Conservation (phyloP, 495 filamentous ascomycete species). For the Penicillium mononematosum region DNA sequence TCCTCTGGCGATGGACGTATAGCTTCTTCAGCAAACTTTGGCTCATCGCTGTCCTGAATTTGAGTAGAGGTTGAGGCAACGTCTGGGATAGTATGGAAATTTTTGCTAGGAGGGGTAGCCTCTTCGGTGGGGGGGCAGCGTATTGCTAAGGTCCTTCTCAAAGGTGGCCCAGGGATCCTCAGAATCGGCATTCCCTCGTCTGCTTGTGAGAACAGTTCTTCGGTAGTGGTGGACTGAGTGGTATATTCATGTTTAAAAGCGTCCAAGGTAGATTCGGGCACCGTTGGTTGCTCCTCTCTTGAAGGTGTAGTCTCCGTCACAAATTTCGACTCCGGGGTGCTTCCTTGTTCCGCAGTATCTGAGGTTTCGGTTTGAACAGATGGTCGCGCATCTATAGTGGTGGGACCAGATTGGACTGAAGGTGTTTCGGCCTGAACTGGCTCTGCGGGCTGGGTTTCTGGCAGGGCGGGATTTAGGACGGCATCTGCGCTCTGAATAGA, state of each 20-base stretch:
- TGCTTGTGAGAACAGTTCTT: background rate
- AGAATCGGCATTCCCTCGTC: background rate
- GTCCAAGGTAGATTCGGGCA: background rate
- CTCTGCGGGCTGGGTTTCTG: background rate
- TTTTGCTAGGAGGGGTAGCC: background rate
- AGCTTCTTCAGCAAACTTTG: background rate
- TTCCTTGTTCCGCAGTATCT: background rate
- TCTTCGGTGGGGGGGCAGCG: background rate
- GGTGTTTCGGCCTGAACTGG: background rate
- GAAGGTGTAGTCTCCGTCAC: background rate
- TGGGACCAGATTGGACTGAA: background rate
- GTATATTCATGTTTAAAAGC: background rate
- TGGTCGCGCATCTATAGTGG: background rate
- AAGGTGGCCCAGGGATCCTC: conserved; percentile 5
- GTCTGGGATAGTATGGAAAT: background rate
- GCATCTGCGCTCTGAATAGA: background rate
- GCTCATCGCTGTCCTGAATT: background rate
- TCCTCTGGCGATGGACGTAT: background rate
- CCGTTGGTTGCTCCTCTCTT: background rate
- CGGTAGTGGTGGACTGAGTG: background rate
- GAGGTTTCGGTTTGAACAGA: background rate
- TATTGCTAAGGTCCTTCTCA: background rate
- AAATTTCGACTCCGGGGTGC: background rate
- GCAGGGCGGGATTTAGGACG: background rate
- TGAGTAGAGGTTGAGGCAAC: background rate